Conservation (phyloP, 495 filamentous ascomycete species). For the Xylaria curta region DNA sequence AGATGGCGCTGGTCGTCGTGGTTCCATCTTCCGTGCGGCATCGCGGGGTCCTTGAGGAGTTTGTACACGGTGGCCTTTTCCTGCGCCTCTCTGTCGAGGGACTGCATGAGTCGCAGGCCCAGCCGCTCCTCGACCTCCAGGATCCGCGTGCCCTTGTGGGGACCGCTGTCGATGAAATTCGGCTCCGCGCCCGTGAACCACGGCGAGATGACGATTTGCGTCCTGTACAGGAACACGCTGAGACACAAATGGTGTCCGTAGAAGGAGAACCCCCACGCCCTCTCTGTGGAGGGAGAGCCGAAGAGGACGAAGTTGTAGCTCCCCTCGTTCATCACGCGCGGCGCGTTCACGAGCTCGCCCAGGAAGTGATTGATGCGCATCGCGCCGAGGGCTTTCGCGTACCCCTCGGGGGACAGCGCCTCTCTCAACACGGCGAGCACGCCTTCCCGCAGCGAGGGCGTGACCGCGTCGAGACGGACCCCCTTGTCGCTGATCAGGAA, state of each 20-base stretch:
- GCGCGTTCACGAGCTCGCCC: conserved; percentile 67
- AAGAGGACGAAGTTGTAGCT: conserved; percentile 75
- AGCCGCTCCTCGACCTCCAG: conserved; percentile 68
- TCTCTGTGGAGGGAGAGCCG: conserved; percentile 60
- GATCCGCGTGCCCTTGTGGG: conserved; percentile 64
- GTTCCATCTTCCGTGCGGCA: conserved; percentile 76
- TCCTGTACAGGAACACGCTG: conserved; percentile 65
- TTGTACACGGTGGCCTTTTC: conserved; percentile 61
- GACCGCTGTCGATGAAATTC: conserved; percentile 71
- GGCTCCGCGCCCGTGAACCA: conserved; percentile 82
- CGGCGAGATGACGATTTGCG: conserved; percentile 68
- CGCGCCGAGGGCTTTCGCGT: conserved; percentile 69
- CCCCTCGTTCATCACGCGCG: conserved; percentile 71
- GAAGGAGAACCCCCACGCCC: conserved; percentile 75
- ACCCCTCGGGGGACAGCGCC: conserved; percentile 71
- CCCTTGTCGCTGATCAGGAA: conserved; percentile 68
- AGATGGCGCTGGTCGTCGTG: conserved; percentile 75
- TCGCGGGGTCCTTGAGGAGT: conserved; percentile 61
- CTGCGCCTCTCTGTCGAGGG: conserved; percentile 55
- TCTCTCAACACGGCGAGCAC: conserved; percentile 60
- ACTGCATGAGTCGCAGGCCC: conserved; percentile 72
- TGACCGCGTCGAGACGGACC: conserved; percentile 68
- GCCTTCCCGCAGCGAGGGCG: conserved; percentile 47
- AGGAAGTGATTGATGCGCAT: conserved; percentile 84
- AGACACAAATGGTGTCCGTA: conserved; percentile 81